phyloP scores from a whole-genome alignment of 371 early-diverging fungal species.

The Fennellomyces sp. region DNA sequence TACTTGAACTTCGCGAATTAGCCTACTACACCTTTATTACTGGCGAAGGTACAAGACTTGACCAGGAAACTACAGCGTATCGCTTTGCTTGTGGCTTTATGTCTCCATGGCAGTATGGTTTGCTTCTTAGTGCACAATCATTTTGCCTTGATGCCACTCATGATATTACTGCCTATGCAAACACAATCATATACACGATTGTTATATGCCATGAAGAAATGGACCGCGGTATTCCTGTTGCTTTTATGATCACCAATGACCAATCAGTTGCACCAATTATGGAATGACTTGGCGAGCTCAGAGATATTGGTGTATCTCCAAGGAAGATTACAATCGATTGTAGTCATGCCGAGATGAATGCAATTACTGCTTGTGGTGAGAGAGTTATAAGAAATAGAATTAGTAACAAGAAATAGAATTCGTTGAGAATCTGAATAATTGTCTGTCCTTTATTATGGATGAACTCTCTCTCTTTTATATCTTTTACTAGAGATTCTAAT shows the following conservation, averaged over 20 bases:
- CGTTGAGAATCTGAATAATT: no score
- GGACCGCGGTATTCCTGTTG: conserved; percentile 1
- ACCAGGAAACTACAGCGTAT: background rate
- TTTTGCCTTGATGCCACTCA: conserved; percentile 14
- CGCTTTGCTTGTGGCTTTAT: background rate
- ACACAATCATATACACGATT: conserved; percentile 10
- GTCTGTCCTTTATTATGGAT: no score
- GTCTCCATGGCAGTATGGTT: background rate
- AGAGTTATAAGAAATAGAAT: no score
- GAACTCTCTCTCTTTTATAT: no score
- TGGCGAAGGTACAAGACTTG: no score
- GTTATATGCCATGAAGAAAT: conserved; percentile 1
- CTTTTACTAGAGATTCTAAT: no score
- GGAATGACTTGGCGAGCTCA: background rate
- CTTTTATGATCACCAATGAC: background rate
- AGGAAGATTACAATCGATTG: no score
- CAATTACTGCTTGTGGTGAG: no score
- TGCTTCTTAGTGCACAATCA: background rate
- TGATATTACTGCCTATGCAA: background rate
- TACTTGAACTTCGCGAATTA: background rate
- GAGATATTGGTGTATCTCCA: background rate
- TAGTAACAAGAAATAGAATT: no score
- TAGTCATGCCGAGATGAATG: no score
- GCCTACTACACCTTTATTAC: background rate
- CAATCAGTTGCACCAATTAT: background rate